Base-by-base conservation (phyloP, 2,329 filamentous ascomycete species). In the Cladophialophora immunda region DNA sequence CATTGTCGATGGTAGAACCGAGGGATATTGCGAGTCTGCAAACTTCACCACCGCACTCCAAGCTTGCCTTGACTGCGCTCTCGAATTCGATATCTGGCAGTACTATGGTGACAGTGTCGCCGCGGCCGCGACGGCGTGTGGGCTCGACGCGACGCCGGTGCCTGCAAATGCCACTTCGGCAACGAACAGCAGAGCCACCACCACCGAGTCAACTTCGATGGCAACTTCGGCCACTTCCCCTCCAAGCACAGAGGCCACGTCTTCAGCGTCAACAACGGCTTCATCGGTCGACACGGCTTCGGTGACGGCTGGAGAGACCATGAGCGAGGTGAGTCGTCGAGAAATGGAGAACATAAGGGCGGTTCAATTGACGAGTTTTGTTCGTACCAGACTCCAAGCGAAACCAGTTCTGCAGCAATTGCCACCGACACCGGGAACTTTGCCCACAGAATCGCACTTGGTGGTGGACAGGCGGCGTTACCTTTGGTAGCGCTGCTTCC, bases 21-120 rank as follows among this genome's bases (percentile, higher is more conserved):
- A 68, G 22, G 69, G 73, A 34, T 75, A 74, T 65, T 78, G 75
- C 67, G 60, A 71, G 29, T 71, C 72, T 52, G 65, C 75, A 1
- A 75, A 72, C n/a, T 75, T 73, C 69, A 75, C 68, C 8, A 68
- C 72, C 3, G 63, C 73, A 17, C 70, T 78, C n/a, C 65, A 69
- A 13, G 73, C 64, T 4, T 78, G 77, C 69, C 76, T 84, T 30
- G 73, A 80, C 55, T 84, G 82, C 65, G 82, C 82, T 50, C 68
- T 78, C 34, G 72, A 78, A 22, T 79, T 77, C 60, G 73, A 82
- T 32, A 81, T 84, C 70, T 84, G 82, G 82, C 70, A 77, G 52
- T 76, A 79, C 67, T 84, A 84, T 58, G 79, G 81, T 17, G 64
- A 70, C 19, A 74, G 76, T 9, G 78, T 84, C 22, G 67, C 70